Base-by-base conservation (phyloP, 352 stramenopile genomes). In the Phytophthora cryptogea region DNA sequence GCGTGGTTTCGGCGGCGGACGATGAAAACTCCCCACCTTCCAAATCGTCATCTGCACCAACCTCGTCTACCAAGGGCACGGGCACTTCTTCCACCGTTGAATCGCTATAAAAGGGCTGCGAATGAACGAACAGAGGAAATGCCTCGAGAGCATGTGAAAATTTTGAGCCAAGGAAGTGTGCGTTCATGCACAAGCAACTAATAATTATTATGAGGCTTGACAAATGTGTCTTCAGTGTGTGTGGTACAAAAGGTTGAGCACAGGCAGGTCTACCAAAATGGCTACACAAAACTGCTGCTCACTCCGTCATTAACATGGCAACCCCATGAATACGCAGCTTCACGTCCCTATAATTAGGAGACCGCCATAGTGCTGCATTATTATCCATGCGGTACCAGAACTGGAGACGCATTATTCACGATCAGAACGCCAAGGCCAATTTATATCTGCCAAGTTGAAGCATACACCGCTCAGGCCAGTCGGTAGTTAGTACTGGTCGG, bases 1-100 rank as follows among this genome's bases (percentile, higher is more conserved):
- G n/a, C n/a, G 66, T 92, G 16, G 56, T 63, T 8, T 89, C 78
- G 16, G 83, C 75, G 20, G 54, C 69, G 5, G 82, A 89, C 32
- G 69, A 80, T 30, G 59, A 74, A n/a, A 72, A 62, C 14, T 63
- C 47, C 4, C 40, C 45, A 5, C 50, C 54, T 26, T 27, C 46
- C 11, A 61, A 70, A 41, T n/a, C 39, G 7, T 47, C 33, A 1
- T 40, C 44, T 23, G 11, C 43, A 30, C n/a, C 41, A 52, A 26
- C 28, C 35, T 32, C 32, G 5, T 45, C 43, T 47, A 35, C 28
- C 9, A 47, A 43, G 17, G 51, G 27, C 44, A 39, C 30, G 11
- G 37, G 3, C 27, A 11, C 39, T 27, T 10, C 57, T 44, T 64
- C 63, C 30, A 69, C 56, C 5, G 37, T 63, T n/a, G 51, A 71